Evolutionary conservation across 2,329 filamentous ascomycete species (phyloP).

Genomic region (Penicillium frequentans): DNA sequence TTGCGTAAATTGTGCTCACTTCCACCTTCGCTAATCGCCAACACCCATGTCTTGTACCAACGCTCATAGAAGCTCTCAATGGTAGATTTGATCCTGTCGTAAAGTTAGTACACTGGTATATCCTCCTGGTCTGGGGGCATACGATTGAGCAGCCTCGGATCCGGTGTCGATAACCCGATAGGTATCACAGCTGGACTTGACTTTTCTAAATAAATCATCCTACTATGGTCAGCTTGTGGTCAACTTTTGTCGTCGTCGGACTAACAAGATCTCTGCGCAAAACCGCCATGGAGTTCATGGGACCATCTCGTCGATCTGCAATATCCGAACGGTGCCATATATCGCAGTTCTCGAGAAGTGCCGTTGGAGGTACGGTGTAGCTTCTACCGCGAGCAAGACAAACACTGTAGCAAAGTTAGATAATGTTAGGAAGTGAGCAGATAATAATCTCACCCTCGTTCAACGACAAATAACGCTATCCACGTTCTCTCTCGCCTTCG

Average conservation of each 20-base stretch:
- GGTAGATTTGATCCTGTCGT: constrained; percentile 52
- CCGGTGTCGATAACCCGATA: constrained; percentile 33
- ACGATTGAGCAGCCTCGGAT: constrained; percentile 34
- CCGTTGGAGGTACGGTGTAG: constrained; percentile 67
- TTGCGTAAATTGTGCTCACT: constrained; percentile 35
- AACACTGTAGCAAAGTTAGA: constrained; percentile 45
- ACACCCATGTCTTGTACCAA: constrained; percentile 65
- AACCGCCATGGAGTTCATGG: constrained; percentile 70
- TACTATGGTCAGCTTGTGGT: constrained; percentile 11
- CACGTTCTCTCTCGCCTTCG: constrained; percentile 67
- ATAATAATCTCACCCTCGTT: constrained; percentile 55
- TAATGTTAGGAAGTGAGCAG: neutral
- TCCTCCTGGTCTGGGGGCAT: constrained; percentile 10
- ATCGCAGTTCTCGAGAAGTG: constrained; percentile 66
- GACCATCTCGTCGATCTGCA: constrained; percentile 67
- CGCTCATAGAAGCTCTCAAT: constrained; percentile 66
- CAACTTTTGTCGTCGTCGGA: neutral
- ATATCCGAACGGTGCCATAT: constrained; percentile 65
- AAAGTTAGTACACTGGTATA: constrained; percentile 4
- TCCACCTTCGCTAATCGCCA: constrained; percentile 56
- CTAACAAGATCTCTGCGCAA: constrained; percentile 65
- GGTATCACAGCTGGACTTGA: constrained; percentile 39
- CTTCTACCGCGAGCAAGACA: constrained; percentile 68
- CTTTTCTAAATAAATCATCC: constrained; percentile 34
- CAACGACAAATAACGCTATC: constrained; percentile 71